These are phyloP conservation scores for Starmerella geochares DNA, from an alignment of 805 yeast species.

Conservation along the genomic window DNA sequence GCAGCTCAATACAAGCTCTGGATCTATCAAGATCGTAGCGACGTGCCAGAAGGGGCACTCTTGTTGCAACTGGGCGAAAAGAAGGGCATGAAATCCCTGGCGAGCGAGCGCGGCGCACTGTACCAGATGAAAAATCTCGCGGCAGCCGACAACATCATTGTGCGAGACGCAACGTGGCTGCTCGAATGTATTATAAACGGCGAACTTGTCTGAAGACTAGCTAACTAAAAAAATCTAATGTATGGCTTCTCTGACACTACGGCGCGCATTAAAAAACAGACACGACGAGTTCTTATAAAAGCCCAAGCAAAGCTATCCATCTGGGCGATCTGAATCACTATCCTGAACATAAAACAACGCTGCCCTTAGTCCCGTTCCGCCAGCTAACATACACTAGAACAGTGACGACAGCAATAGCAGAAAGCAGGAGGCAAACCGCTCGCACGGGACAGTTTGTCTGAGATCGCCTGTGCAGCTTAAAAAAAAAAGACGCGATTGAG, in stretches of 20 bases:
- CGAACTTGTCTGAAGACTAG: constrained; percentile 25
- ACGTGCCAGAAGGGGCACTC: constrained; percentile 22
- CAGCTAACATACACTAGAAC: constrained; percentile 19
- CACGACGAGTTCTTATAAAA: constrained; percentile 30
- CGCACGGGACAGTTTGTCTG: constrained; percentile 29
- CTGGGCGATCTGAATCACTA: constrained; percentile 30
- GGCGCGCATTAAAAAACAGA: constrained; percentile 19
- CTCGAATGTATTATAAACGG: constrained; percentile 29
- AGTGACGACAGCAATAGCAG: constrained; percentile 6
- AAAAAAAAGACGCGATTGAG: too few relatives aligned
- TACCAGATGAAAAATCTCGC: constrained; percentile 16
- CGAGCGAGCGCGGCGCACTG: constrained; percentile 10
- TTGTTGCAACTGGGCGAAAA: constrained; percentile 18
- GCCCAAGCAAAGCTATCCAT: constrained; percentile 17
- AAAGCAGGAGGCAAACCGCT: constrained; percentile 6
- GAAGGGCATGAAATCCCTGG: constrained; percentile 5
- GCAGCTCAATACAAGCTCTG: constrained; percentile 13
- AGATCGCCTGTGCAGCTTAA: constrained; percentile 12
- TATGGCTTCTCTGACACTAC: constrained; percentile 32
- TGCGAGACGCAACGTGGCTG: constrained; percentile 28
- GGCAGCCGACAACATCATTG: constrained; percentile 14
- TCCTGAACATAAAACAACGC: constrained; percentile 16
- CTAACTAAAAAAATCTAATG: constrained; percentile 18
- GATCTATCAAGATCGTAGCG: constrained; percentile 1
- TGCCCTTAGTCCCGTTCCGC: neutral